Evolutionary conservation across 768 basidiomycete species (phyloP).

Genomic region (Kwoniella dendrophila): DNA sequence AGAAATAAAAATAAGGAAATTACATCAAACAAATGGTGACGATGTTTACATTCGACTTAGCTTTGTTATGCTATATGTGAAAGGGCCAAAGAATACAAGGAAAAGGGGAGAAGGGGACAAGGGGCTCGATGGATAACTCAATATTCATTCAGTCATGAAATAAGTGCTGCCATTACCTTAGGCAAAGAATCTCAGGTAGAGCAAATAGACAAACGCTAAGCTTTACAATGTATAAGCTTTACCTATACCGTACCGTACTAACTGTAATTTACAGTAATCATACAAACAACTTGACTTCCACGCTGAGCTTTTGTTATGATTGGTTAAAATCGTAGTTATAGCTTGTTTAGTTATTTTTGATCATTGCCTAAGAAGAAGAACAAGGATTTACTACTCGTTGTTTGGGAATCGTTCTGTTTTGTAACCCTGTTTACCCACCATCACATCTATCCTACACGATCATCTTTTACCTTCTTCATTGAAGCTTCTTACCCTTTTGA

Average conservation of each 20-base stretch:
- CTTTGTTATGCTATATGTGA: background rate
- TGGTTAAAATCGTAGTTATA: background rate
- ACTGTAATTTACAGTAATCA: background rate
- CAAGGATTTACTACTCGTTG: too few species aligned
- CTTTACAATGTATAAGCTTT: background rate
- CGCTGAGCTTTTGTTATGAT: slow-evolving; percentile 14
- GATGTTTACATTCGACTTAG: slow-evolving; percentile 1
- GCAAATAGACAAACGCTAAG: background rate
- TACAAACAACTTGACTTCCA: background rate
- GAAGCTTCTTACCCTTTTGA: too few species aligned
- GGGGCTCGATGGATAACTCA: too few species aligned
- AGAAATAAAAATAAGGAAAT: too few species aligned
- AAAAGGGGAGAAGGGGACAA: too few species aligned
- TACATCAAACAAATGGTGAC: too few species aligned
- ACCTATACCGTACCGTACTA: background rate
- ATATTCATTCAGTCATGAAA: background rate
- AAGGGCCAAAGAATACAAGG: too few species aligned
- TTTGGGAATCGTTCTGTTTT: background rate
- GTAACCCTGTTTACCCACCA: background rate
- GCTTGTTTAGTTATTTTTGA: too few species aligned
- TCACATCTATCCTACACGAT: too few species aligned
- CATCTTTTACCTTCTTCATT: too few species aligned
- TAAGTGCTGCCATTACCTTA: background rate
- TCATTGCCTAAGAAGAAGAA: too few species aligned
- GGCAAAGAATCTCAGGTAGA: background rate